These are phyloP conservation scores for Alternaria incomplexa DNA, from an alignment of 2,329 filamentous ascomycete genomes.

Conservation along the genomic window DNA sequence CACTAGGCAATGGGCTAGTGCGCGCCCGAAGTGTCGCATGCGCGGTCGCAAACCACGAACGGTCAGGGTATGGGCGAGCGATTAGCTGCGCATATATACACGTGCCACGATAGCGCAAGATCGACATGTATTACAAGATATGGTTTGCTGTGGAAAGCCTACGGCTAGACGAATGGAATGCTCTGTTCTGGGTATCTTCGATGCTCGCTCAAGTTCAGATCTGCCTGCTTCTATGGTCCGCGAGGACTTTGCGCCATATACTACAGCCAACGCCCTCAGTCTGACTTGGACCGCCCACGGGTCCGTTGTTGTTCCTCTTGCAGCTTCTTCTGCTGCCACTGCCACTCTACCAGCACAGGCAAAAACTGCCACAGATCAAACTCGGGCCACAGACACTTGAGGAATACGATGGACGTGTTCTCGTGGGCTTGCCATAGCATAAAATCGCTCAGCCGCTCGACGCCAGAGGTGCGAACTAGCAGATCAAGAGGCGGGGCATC, in stretches of 20 bases:
- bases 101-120: conserved; percentile 10
- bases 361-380: conserved; percentile 94
- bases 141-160: conserved; percentile 19
- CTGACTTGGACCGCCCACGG: conserved; percentile 35
- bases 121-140: conserved; percentile 14
- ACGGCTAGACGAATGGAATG: conserved; percentile 26
- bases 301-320: conserved; percentile 45
- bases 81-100: conserved; percentile 19
- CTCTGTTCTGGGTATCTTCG: conserved; percentile 33
- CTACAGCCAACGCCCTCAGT: conserved; percentile 19
- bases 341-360: conserved; percentile 91
- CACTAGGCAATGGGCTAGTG: conserved; percentile 3
- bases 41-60: neutral
- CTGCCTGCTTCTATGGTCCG: conserved; percentile 5
- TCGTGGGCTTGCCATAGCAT: conserved; percentile 99
- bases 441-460: conserved; percentile 92
- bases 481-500: conserved; percentile 87
- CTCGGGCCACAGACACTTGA: conserved; percentile 93
- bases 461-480: conserved; percentile 89
- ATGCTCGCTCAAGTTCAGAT: conserved; percentile 22
- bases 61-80: neutral
- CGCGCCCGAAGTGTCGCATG: neutral
- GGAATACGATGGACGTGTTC: conserved; percentile 88
- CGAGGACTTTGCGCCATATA: conserved; percentile 4
- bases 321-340: conserved; percentile 62